Percentiles rank a stretch among this genome's conserved stretches.
Conservation (phyloP, 2,329 filamentous ascomycete species). For the Monilinia laxa region DNA sequence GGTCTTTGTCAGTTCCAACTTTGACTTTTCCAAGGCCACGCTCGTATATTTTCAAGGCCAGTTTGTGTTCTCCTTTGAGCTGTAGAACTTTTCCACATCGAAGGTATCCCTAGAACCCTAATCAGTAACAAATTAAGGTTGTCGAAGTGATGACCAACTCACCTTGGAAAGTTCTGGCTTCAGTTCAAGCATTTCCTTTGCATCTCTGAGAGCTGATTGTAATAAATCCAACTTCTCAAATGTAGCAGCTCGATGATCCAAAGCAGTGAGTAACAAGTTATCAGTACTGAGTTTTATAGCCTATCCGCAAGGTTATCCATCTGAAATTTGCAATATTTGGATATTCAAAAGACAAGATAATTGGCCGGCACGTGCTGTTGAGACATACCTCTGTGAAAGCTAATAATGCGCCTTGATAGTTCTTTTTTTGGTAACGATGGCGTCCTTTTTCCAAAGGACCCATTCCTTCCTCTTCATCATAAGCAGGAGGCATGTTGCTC, state of each 20-base stretch:
- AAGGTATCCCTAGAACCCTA: conserved; percentile 38
- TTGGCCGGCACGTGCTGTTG: background rate
- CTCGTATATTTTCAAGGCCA: conserved; percentile 41
- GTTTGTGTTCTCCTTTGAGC: conserved; percentile 34
- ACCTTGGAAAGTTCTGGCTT: conserved; percentile 39
- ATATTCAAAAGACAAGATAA: background rate
- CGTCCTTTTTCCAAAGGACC: conserved; percentile 36
- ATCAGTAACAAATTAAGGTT: background rate
- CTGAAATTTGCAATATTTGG: background rate
- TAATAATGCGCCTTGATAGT: conserved; percentile 35
- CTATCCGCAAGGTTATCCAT: conserved; percentile 27
- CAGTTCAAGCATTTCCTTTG: conserved; percentile 39
- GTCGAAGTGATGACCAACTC: background rate
- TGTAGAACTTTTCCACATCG: conserved; percentile 40
- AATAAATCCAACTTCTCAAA: conserved; percentile 39
- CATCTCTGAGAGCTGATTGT: conserved; percentile 38
- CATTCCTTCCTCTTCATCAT: conserved; percentile 33
- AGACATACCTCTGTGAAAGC: conserved; percentile 36
- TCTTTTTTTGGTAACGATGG: conserved; percentile 35
- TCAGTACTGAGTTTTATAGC: conserved; percentile 33
- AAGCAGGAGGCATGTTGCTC: conserved; percentile 7
- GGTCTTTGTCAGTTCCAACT: conserved; percentile 36
- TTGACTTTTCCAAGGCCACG: conserved; percentile 40
- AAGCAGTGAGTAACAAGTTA: conserved; percentile 36
- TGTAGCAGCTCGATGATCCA: conserved; percentile 41